Evolutionary conservation across 176 grass and related monocot genomes (phyloP).

Genomic region (Avena atlantica): DNA sequence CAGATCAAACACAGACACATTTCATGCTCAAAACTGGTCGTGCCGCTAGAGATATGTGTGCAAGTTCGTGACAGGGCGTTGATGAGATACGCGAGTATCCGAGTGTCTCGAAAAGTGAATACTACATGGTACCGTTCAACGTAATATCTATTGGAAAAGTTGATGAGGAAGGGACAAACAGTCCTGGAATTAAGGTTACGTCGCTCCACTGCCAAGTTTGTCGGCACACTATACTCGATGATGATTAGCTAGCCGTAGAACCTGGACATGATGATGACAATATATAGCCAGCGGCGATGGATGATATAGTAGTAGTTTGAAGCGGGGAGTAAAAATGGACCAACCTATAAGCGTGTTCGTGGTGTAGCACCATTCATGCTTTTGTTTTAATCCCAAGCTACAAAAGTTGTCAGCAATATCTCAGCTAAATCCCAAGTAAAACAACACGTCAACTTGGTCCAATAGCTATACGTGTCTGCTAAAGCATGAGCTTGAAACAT

Average conservation of each 20-base stretch:
- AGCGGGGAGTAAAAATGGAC: not conserved
- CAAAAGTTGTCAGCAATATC: not conserved
- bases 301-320: not conserved
- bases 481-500: not conserved
- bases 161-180: not conserved
- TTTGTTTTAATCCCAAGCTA: not conserved
- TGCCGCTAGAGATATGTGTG: no score
- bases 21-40: no score
- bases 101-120: no score
- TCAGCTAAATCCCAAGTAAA: not conserved
- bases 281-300: not conserved
- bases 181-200: slow-evolving; percentile 29
- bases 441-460: not conserved
- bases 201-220: slow-evolving; percentile 50
- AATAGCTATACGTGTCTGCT: not conserved
- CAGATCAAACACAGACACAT: no score
- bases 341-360: not conserved
- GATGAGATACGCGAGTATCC: no score
- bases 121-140: no score
- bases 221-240: not conserved
- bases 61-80: no score
- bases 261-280: not conserved
- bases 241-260: slow-evolving; percentile 17
- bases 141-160: not conserved
- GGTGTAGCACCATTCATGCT: not conserved